Evolutionary conservation across 1,284 basidiomycete genomes (phyloP).

Genomic region (Cryptococcus maquisensis): DNA sequence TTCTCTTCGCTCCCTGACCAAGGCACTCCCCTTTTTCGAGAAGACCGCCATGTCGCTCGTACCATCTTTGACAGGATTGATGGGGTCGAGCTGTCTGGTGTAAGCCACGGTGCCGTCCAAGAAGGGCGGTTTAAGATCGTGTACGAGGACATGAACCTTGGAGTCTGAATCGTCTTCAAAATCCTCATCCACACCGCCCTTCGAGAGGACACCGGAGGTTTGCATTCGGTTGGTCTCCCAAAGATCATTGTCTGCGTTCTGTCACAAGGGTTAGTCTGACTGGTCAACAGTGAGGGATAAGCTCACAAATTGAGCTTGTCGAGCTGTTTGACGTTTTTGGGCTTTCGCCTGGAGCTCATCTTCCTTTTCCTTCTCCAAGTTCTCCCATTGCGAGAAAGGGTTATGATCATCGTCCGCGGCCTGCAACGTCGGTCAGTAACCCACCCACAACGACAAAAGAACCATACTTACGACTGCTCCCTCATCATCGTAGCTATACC

Average conservation of each 20-base stretch:
- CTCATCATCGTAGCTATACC: slow-evolving; percentile 88
- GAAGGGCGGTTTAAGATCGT: slow-evolving; percentile 96
- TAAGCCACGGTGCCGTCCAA: slow-evolving; percentile 93
- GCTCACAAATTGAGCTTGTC: slow-evolving; percentile 87
- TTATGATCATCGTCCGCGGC: slow-evolving; percentile 85
- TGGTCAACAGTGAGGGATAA: background rate
- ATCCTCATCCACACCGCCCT: slow-evolving; percentile 75
- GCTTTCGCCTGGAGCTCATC: slow-evolving; percentile 75
- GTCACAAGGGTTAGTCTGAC: slow-evolving; percentile 9
- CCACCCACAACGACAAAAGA: background rate
- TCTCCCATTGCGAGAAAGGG: slow-evolving; percentile 86
- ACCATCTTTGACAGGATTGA: slow-evolving; percentile 90
- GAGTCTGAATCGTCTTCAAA: slow-evolving; percentile 93
- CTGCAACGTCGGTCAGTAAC: slow-evolving; percentile 16
- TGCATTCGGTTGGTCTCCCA: slow-evolving; percentile 99
- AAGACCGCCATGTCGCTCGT: slow-evolving; percentile 95
- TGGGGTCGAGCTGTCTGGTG: slow-evolving; percentile 93
- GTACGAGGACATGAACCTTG: slow-evolving; percentile 93
- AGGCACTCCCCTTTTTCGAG: slow-evolving; percentile 85
- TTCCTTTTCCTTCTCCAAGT: slow-evolving; percentile 66
- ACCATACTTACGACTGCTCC: slow-evolving; percentile 60
- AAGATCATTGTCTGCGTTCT: slow-evolving; percentile 95
- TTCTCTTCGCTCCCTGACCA: slow-evolving; percentile 93
- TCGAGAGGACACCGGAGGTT: slow-evolving; percentile 86
- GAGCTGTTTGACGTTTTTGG: slow-evolving; percentile 80